Evolutionary conservation across 2,329 filamentous ascomycete species (phyloP), one percentile per base, ranked within the genome.

Genomic region (Botryotinia calthae): DNA sequence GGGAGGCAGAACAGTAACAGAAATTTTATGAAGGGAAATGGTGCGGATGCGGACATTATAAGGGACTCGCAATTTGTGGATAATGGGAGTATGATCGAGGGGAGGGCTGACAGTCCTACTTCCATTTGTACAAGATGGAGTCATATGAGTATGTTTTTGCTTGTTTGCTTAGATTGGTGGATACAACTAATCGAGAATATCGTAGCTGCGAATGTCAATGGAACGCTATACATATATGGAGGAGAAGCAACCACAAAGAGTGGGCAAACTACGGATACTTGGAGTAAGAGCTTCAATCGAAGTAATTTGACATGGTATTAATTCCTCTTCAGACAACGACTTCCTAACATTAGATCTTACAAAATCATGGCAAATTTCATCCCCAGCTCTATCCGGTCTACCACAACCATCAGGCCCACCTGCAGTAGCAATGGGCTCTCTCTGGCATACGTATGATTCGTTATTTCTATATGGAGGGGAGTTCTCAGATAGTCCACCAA

Each of bases 381-480:
- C 87, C 0, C 92, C 92, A 16, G 83, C 87, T 2, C 78, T 94
- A 22, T 87, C 83, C 0, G 90, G 89, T 3, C 84, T 93, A 18
- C 83, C 89, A 31, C 85, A 86, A 74, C 91, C 91, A 0, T 88
- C 87, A 16, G 92, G 91, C 0, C 91, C 91, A 1, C 92, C 92
- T 1, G 86, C 89, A 6, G 87, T 95, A 20, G 87, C 91, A 0
- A 87, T 92, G 62, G 92, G 92, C n/a, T 91, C 90, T 76, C 85
- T 95, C 1, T 95, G 92, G 92, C 88, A 90, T 78, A 91, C 92
- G 63, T 89, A 89, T 78, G 85, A 89, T 71, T 89, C 88, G 20
- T 83, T 95, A 0, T 94, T 87, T 79, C 85, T 94, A 6, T 95
- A 94, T 76, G 92, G 92, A 28, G 92, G 92, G 28, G 85, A 93